Conservation (phyloP, 2,329 filamentous ascomycete genomes). For the Colletotrichum sp. region DNA sequence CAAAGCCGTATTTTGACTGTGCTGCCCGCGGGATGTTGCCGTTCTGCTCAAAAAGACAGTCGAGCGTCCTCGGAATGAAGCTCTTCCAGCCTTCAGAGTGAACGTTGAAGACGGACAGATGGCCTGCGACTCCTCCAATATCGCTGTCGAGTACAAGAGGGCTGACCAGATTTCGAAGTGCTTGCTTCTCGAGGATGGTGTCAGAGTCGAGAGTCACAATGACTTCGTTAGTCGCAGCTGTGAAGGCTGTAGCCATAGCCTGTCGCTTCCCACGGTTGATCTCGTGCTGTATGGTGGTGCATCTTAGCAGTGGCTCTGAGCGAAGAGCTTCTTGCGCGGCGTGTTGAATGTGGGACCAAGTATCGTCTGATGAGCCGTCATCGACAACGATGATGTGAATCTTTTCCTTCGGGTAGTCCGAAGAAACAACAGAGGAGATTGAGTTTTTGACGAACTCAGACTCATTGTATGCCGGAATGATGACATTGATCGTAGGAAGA, state of each 20-base stretch:
- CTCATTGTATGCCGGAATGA: neutral
- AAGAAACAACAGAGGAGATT: neutral
- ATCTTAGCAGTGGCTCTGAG: neutral
- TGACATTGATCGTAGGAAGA: neutral
- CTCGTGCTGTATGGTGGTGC: neutral
- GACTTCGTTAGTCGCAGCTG: neutral
- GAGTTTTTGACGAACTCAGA: neutral
- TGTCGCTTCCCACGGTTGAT: neutral
- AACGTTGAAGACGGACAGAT: neutral
- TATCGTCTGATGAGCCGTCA: neutral
- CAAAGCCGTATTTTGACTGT: neutral
- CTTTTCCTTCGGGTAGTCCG: neutral
- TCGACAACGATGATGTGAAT: neutral
- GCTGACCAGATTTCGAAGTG: neutral
- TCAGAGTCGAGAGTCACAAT: neutral
- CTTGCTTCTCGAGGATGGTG: neutral
- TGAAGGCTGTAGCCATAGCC: neutral
- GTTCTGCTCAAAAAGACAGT: conserved; percentile 1
- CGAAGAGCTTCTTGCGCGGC: neutral
- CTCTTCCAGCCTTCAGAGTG: neutral
- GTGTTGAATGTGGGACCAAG: neutral
- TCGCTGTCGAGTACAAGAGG: neutral
- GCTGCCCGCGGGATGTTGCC: neutral
- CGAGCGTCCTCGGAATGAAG: neutral
- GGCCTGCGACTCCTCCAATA: neutral